Conservation (phyloP, 2,329 filamentous ascomycete species). For the Didymella pomorum region DNA sequence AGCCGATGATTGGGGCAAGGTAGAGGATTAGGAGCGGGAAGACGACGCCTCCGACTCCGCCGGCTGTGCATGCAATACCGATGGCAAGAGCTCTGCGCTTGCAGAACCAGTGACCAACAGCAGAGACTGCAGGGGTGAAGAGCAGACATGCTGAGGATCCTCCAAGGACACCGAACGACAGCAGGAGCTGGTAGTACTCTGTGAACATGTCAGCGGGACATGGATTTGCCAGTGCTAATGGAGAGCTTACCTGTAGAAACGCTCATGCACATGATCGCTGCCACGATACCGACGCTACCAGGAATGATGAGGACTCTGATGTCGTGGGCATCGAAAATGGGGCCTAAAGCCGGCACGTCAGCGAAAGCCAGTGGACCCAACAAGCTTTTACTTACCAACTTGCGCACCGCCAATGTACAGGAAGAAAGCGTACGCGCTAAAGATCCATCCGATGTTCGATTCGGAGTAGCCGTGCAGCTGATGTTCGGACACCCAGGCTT, state of each 20-base stretch:
- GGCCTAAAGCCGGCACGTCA: slow-evolving; percentile 34
- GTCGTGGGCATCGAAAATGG: slow-evolving; percentile 51
- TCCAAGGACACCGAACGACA: slow-evolving; percentile 55
- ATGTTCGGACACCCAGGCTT: slow-evolving; percentile 51
- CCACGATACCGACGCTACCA: slow-evolving; percentile 42
- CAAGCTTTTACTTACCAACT: slow-evolving; percentile 26
- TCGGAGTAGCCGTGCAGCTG: slow-evolving; percentile 48
- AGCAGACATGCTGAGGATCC: slow-evolving; percentile 52
- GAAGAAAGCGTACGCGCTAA: slow-evolving; percentile 52
- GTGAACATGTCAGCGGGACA: background rate
- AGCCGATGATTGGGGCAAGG: slow-evolving; percentile 64
- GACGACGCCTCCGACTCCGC: slow-evolving; percentile 56
- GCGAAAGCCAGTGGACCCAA: too few relatives aligned
- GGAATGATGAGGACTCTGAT: slow-evolving; percentile 41
- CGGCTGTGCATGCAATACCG: slow-evolving; percentile 53
- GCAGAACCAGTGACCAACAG: slow-evolving; percentile 53
- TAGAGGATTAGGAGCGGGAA: slow-evolving; percentile 64
- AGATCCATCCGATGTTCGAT: slow-evolving; percentile 54
- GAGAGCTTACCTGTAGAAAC: slow-evolving; percentile 28
- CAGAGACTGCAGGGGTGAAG: slow-evolving; percentile 51
- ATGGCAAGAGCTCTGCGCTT: slow-evolving; percentile 51
- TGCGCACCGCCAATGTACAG: slow-evolving; percentile 49
- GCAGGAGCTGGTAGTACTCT: slow-evolving; percentile 56
- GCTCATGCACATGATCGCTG: slow-evolving; percentile 43
- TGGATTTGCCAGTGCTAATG: too few relatives aligned